A percentile compares a stretch with the other conserved stretches of the same genome.
Evolutionary conservation across 352 stramenopile genomes (phyloP).

Genomic region (Phytophthora hybrid): DNA sequence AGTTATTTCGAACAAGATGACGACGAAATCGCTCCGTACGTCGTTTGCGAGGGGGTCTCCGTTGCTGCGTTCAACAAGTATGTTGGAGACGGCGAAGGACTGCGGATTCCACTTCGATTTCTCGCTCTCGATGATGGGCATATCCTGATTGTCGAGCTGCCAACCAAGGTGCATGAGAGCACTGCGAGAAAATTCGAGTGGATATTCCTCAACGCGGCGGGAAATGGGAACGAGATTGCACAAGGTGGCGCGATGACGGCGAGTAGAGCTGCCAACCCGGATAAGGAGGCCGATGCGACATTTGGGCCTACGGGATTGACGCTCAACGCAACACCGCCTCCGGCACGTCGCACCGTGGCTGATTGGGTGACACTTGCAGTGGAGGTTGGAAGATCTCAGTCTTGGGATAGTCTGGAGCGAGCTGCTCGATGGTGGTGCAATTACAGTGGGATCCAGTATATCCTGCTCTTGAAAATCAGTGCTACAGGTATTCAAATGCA

Average conservation of each 20-base stretch:
- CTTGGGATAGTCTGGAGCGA: background rate
- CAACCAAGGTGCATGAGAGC: constrained; percentile 18
- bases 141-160: constrained; percentile 22
- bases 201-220: constrained; percentile 4
- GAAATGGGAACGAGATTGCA: constrained; percentile 17
- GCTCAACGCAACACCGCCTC: constrained; percentile 9
- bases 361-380: constrained; percentile 11
- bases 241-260: constrained; percentile 9
- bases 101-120: constrained; percentile 23
- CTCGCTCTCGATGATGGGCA: constrained; percentile 18
- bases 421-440: constrained; percentile 13
- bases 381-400: background rate
- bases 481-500: background rate
- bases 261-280: constrained; percentile 3
- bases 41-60: background rate
- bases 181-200: constrained; percentile 1
- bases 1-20: background rate
- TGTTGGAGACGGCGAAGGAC: constrained; percentile 20
- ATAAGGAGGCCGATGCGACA: background rate
- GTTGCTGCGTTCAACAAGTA: background rate
- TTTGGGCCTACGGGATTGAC: background rate
- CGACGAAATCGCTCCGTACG: background rate
- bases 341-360: constrained; percentile 8
- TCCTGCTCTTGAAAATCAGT: constrained; percentile 25
- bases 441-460: constrained; percentile 25